Base-by-base conservation (phyloP, 1,284 basidiomycete species). In the Earliella scabrosa region DNA sequence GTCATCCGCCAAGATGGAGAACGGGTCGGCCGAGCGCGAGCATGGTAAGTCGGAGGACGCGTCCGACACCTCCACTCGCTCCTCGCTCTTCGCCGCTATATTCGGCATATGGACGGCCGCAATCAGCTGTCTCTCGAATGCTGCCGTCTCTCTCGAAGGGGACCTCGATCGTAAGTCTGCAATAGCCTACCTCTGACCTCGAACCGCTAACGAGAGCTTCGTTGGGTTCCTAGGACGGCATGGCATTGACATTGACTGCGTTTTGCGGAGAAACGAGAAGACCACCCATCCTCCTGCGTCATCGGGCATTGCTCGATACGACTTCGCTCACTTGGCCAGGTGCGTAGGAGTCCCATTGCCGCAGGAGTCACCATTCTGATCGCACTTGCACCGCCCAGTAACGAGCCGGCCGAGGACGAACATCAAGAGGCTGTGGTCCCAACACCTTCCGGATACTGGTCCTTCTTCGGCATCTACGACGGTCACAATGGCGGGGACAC, bases 401-500 rank as follows among this genome's bases (percentile, higher is more conserved):
- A 72, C 36, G 54, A 68, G 21, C 69, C 69, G 3, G 56, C 56
- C 9, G 71, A 72, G 48, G 68, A 71, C 32, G 66, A 68, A 45
- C 69, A 71, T 41, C 49, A 61, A 9, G 68, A 71, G 44, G 63
- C 58, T 1, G 55, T 69, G 4, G 35, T 69, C 5, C 64, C 66
- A 2, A 54, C 63, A 6, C 68, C 68, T 4, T 58, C 65, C 16
- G 69, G 66, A 2, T 56, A 64, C 49, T 73, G 73, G 72, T 63
- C 68, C 9, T 64, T 73, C 23, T 74, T 73, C 52, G 63, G 66
- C 2, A 52, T 73, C 6, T 64, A 66, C 29, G 72, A 74, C 38
- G 71, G 71, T 9, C 71, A 71, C 50, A 65, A 54, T 36, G 70
- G 72, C 35, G 64, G 63, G 52, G 67, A 69, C 16, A 73, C 72